A percentile compares a stretch with the other conserved stretches of the same genome.
These are phyloP conservation scores for Hypoxylon sp. DNA, from an alignment of 2,329 filamentous ascomycete species.

Conservation along the genomic window DNA sequence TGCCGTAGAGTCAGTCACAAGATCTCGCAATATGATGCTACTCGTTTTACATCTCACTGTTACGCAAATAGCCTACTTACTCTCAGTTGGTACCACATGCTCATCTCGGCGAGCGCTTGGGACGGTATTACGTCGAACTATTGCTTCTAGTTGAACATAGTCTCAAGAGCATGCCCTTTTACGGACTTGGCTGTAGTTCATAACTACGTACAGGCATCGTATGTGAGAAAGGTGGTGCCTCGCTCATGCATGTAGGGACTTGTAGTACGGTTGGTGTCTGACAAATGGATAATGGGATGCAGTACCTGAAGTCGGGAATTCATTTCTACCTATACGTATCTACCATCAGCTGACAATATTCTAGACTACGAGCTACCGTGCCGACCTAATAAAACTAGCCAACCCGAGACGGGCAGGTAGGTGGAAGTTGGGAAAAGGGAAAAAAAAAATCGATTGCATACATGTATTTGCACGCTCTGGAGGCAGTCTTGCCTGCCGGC, in stretches of 20 bases:
- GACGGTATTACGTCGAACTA: not conserved
- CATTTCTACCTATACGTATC: not conserved
- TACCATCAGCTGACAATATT: not conserved
- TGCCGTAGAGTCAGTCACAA: not conserved
- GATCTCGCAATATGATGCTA: constrained; percentile 8
- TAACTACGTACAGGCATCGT: too few relatives aligned
- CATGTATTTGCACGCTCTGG: not conserved
- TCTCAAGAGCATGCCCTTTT: not conserved
- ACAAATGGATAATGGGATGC: not conserved
- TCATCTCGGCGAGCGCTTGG: not conserved
- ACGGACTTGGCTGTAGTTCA: not conserved
- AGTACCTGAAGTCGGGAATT: not conserved
- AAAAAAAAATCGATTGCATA: not conserved
- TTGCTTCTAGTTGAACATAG: not conserved
- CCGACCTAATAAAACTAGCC: not conserved
- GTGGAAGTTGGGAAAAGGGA: not conserved
- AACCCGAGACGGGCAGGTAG: not conserved
- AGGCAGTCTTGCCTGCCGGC: not conserved
- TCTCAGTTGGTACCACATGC: not conserved
- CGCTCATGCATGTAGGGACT: not conserved
- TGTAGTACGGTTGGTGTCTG: not conserved
- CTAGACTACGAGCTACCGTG: not conserved
- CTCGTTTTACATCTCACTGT: not conserved
- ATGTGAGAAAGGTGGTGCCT: too few relatives aligned
- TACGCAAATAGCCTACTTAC: constrained; percentile 9